These are phyloP conservation scores for Diaporthe vaccinii DNA, from an alignment of 2,329 filamentous ascomycete species.

Conservation along the genomic window DNA sequence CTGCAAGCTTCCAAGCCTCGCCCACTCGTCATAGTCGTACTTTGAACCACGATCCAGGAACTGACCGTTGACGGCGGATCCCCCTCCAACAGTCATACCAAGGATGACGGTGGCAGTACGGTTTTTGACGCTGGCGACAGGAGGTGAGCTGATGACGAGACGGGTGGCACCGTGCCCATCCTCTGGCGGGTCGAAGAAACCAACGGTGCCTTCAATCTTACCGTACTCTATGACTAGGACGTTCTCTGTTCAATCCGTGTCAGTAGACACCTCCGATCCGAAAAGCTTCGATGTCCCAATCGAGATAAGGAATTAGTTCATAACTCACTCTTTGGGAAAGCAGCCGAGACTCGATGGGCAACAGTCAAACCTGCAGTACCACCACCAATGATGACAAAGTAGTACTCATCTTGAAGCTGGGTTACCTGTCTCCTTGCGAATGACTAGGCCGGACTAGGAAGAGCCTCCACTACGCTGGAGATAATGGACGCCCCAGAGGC, in stretches of 20 bases:
- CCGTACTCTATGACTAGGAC: conserved; percentile 55
- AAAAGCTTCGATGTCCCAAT: not conserved
- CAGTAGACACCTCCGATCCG: not conserved
- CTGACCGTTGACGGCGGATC: conserved; percentile 12
- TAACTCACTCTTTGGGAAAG: not conserved
- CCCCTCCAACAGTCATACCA: conserved; percentile 22
- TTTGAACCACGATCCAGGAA: conserved; percentile 23
- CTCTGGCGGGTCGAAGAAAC: conserved; percentile 12
- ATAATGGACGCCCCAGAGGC: not conserved
- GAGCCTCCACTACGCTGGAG: not conserved
- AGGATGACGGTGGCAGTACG: not conserved
- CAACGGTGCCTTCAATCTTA: conserved; percentile 12
- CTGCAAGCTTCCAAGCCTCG: conserved; percentile 1
- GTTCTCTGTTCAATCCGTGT: conserved; percentile 43
- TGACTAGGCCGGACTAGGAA: not conserved
- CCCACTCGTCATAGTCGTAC: conserved; percentile 27
- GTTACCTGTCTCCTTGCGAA: conserved; percentile 6
- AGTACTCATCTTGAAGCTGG: conserved; percentile 48
- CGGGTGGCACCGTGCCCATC: conserved; percentile 11
- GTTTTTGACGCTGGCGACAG: conserved; percentile 13
- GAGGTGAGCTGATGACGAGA: conserved; percentile 2
- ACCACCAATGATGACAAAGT: conserved; percentile 64
- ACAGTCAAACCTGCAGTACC: conserved; percentile 63
- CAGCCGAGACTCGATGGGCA: conserved; percentile 55
- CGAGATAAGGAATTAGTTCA: not conserved